Evolutionary conservation across 208 protist species (phyloP), one percentile per base, ranked within the genome.

Genomic region (Wallacemonas sp.): DNA sequence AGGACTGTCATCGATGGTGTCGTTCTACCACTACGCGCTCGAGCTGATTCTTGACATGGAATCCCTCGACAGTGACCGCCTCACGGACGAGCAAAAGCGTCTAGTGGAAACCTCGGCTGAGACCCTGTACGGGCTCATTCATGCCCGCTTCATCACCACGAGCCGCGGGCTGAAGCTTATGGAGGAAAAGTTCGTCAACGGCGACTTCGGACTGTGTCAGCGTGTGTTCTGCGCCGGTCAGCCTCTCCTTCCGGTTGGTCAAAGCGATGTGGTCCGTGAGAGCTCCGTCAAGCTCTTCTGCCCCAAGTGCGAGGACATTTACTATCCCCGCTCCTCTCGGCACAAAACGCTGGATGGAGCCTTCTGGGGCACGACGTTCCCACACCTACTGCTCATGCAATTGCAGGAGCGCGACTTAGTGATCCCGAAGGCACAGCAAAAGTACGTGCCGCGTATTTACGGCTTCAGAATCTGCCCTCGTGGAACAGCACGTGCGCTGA

Each of bases 111-210:
- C 85, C 28, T 91, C 96, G 0, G 98, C 98, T 0, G 97, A 99
- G 80, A 97, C 97, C 30, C 89, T 99, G 5, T 99, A 99, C 73
- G 98, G 98, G 5, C 89, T 99, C 19, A 99, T 99, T 59, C 98
- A 99, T 78, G 97, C 98, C 3, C 89, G 98, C 60, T 99, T 98
- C 76, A 99, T 99, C 69, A 84, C 98, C 8, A 99, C 98, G 17
- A 84, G 78, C 21, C 82, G 96, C 14, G 98, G 98, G 11, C 65
- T 99, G 42, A 86, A 90, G 36, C 81, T 97, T 17, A 99, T 99
- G 98, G 88, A 97, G 66, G 94, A 98, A 39, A 99, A 99, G 80
- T 99, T 92, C 74, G 67, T 89, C 15, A 72, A 97, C 28, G 84
- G 76, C n/a, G 85, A 98, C 44, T 99, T 99, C 82, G 98, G 97